Evolutionary conservation across 1,284 basidiomycete genomes (phyloP).

Genomic region (Cutaneotrichosporon curvatum): DNA sequence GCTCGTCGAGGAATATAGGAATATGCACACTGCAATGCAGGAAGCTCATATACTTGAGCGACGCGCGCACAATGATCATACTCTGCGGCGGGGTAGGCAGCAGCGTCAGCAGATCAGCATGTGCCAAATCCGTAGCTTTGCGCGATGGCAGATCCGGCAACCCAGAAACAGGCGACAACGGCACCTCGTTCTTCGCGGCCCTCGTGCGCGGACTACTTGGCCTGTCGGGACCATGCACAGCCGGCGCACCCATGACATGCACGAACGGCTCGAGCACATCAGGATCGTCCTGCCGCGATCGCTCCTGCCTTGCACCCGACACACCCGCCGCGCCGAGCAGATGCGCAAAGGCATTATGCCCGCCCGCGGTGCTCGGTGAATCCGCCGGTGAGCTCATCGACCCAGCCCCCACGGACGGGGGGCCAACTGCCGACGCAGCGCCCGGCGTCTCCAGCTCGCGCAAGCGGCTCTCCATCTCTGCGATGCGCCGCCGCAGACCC

Average conservation of each 20-base stretch:
- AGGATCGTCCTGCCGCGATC: conserved; percentile 18
- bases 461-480: conserved; percentile 15
- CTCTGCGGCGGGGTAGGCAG: conserved; percentile 16
- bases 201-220: conserved; percentile 9
- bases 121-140: conserved; percentile 17
- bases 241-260: conserved; percentile 19
- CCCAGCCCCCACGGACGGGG: background rate
- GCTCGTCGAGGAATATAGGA: conserved; percentile 22
- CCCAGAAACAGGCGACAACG: conserved; percentile 10
- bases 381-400: conserved; percentile 8
- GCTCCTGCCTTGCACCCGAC: conserved; percentile 3
- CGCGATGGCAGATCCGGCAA: conserved; percentile 16
- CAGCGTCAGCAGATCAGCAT: conserved; percentile 20
- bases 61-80: conserved; percentile 17
- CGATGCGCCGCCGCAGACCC: conserved; percentile 11
- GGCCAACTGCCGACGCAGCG: background rate
- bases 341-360: conserved; percentile 13
- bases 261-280: conserved; percentile 21
- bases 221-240: conserved; percentile 5
- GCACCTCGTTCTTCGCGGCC: conserved; percentile 3
- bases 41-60: conserved; percentile 19
- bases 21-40: conserved; percentile 26
- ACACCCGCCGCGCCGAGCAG: conserved; percentile 6
- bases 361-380: conserved; percentile 2
- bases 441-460: conserved; percentile 11